phyloP scores from a whole-genome alignment of 1,139 yeast genomes.

The Nakaseomyces bracarensis region DNA sequence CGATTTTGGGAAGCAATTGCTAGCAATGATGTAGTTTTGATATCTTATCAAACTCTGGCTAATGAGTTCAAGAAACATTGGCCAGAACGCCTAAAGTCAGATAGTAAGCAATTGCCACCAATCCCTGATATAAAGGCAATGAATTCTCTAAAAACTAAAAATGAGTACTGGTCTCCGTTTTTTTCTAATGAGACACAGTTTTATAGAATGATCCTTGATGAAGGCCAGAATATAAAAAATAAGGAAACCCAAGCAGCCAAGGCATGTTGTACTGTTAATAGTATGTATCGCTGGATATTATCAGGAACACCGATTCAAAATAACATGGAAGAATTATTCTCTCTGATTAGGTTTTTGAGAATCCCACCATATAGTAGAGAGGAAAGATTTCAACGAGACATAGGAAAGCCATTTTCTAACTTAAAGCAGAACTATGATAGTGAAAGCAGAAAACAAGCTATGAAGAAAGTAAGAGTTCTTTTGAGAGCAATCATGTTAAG shows the following conservation, averaged over 20 bases:
- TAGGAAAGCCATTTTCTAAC: slow-evolving; percentile 47
- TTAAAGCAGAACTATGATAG: slow-evolving; percentile 30
- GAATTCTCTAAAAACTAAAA: slow-evolving; percentile 28
- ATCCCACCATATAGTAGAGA: slow-evolving; percentile 63
- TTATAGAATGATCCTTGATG: slow-evolving; percentile 73
- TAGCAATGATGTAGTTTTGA: slow-evolving; percentile 62
- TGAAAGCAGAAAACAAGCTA: slow-evolving; percentile 37
- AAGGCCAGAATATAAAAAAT: slow-evolving; percentile 84
- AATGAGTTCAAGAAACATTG: slow-evolving; percentile 60
- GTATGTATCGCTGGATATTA: slow-evolving; percentile 63
- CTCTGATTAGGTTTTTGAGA: slow-evolving; percentile 62
- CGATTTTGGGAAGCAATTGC: slow-evolving; percentile 41
- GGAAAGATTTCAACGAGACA: slow-evolving; percentile 47
- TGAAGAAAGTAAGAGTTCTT: slow-evolving; percentile 62
- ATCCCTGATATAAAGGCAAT: slow-evolving; percentile 37
- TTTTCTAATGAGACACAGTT: slow-evolving; percentile 47
- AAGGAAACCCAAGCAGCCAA: slow-evolving; percentile 57
- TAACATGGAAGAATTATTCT: slow-evolving; percentile 67
- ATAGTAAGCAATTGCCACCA: slow-evolving; percentile 26
- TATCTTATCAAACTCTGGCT: slow-evolving; percentile 67
- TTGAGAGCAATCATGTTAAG: slow-evolving; percentile 71
- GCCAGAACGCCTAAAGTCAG: slow-evolving; percentile 21
- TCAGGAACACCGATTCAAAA: slow-evolving; percentile 97
- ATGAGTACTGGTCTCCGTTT: slow-evolving; percentile 57
- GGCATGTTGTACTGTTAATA: slow-evolving; percentile 51